Conservation (phyloP, 2,329 filamentous ascomycete species). For the Pyricularia pennisetigena region DNA sequence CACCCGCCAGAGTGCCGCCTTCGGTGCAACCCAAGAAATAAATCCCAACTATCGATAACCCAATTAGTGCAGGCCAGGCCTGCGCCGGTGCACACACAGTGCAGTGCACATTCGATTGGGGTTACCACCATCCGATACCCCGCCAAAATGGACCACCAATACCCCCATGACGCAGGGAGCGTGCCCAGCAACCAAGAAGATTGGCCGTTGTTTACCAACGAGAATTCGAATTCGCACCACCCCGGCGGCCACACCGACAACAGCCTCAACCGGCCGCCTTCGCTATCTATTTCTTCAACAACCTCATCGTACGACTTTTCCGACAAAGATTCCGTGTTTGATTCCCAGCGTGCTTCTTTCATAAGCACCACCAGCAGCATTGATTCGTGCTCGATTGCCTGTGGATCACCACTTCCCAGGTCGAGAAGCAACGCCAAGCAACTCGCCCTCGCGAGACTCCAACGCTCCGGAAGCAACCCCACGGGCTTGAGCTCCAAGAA, state of each 20-base stretch:
- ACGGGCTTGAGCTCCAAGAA: conserved; percentile 19
- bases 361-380: conserved; percentile 17
- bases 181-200: conserved; percentile 24
- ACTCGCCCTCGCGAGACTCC: conserved; percentile 37
- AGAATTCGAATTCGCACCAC: conserved; percentile 7
- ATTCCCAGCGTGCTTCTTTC: conserved; percentile 19
- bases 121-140: neutral
- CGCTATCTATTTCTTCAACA: conserved; percentile 17
- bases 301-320: conserved; percentile 16
- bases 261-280: conserved; percentile 12
- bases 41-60: neutral
- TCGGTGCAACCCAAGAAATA: neutral
- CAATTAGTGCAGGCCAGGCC: neutral
- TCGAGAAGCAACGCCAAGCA: conserved; percentile 36
- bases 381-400: conserved; percentile 7
- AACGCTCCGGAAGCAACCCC: conserved; percentile 31
- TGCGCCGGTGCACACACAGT: neutral
- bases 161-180: neutral
- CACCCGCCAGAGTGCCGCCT: neutral
- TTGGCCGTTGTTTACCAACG: conserved; percentile 4
- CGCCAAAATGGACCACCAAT: conserved; percentile 1
- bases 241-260: conserved; percentile 9
- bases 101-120: neutral
- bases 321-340: conserved; percentile 15
- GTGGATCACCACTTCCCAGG: conserved; percentile 16